Evolutionary conservation across 345 rosid species (phyloP), one percentile per base, ranked within the genome.

Genomic region (Syzygium grande): DNA sequence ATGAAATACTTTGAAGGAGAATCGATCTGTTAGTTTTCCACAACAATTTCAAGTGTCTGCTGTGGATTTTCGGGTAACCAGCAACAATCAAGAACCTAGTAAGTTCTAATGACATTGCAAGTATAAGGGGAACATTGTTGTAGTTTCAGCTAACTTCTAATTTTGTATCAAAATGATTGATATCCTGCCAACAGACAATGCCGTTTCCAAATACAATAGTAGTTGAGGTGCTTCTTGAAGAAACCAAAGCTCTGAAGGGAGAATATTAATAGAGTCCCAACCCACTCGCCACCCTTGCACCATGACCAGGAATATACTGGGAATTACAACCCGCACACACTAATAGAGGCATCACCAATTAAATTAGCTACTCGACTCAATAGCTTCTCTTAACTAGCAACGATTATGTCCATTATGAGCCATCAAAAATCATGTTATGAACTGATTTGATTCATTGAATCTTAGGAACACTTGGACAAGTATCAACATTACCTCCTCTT

Each of bases 401-500:
- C 1, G 23, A 73, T 34, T 9, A 19, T 73, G 80, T 5, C 11
- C 80, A 9, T 34, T 68, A 15, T 73, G 6, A 34, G 80, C 3
- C 80, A 34, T 30, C 11, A 65, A 34, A 17, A 19, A 73, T 34
- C 46, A 34, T 34, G 80, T 73, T 73, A 4, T 34, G 7, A 73
- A 34, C 80, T 19, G 49, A 65, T 34, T 34, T 10, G 7, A 73
- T 21, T 34, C 13, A 73, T 34, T 73, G 80, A 73, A 73, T 34
- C 7, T 21, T 73, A 41, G 3, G 80, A 73, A 34, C 80, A 73
- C 19, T 27, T 84, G 65, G 30, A 49, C 25, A n/a, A 65, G 30
- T 80, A 84, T 23, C 53, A 61, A 52, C 59, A 87, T 88, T 94
- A 97, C 98, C 99, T 86, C 97, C 98, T 38, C 38, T 38, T 38